phyloP scores from a whole-genome alignment of 176 grass and related monocot genomes.

The Avena sativa region DNA sequence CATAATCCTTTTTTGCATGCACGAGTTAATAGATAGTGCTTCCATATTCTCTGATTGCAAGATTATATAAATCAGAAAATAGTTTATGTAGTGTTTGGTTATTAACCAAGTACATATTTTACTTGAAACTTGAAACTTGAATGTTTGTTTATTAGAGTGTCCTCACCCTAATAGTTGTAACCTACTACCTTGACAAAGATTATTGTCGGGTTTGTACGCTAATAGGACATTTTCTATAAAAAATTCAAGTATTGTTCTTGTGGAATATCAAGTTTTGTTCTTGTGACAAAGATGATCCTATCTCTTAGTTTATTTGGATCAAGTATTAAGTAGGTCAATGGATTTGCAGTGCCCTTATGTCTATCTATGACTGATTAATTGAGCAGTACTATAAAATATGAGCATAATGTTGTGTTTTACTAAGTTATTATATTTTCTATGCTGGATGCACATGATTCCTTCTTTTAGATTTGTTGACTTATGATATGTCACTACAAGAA shows the following conservation, averaged over 20 bases:
- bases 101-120: not conserved
- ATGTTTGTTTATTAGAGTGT: not conserved
- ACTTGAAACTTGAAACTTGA: not conserved
- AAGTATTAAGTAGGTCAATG: not conserved
- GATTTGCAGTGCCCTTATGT: not conserved
- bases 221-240: not conserved
- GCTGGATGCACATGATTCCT: not conserved
- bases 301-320: not conserved
- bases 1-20: no score
- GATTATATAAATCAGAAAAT: not conserved
- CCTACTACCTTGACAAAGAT: not conserved
- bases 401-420: not conserved
- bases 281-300: no score
- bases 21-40: not conserved
- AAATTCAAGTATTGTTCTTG: not conserved
- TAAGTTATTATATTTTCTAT: not conserved
- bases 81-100: not conserved
- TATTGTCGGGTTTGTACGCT: not conserved
- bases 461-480: not conserved
- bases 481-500: not conserved
- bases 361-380: not conserved
- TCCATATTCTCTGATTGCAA: not conserved
- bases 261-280: no score
- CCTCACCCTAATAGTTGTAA: not conserved
- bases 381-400: not conserved